Conservation (phyloP, 129 eudicot species). For the Flaveria ramosissima region DNA sequence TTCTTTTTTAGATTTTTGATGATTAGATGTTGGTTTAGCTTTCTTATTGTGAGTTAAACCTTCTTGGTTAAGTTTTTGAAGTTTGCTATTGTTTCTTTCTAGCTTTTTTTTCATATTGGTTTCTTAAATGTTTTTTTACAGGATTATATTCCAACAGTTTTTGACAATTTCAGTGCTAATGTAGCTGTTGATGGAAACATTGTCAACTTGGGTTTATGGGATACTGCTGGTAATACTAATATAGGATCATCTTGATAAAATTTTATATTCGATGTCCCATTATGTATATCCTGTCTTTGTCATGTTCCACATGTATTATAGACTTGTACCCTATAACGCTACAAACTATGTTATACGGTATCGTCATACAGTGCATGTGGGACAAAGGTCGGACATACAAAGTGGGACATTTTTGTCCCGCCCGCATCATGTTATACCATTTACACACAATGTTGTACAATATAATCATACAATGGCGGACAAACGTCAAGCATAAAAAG, state of each 20-base stretch:
- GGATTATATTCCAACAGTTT: constrained; percentile 97
- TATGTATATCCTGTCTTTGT: neutral
- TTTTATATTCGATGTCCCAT: neutral
- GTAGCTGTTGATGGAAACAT: constrained; percentile 94
- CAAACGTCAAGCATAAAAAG: neutral
- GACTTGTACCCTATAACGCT: neutral
- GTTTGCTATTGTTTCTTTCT: neutral
- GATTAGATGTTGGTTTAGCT: neutral
- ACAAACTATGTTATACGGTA: neutral
- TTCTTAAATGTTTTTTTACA: constrained; percentile 33
- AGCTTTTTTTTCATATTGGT: neutral
- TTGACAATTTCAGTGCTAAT: constrained; percentile 97
- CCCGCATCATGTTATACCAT: too few species aligned
- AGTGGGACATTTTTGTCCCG: constrained; percentile 2
- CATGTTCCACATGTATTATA: neutral
- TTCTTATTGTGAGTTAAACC: neutral
- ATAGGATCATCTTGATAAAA: neutral
- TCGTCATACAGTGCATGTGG: neutral
- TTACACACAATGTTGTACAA: neutral
- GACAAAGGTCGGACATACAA: neutral
- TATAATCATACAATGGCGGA: neutral
- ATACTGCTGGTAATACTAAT: constrained; percentile 77
- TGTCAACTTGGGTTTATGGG: constrained; percentile 97
- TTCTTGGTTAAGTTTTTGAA: constrained; percentile 5
- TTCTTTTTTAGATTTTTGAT: neutral